These are phyloP conservation scores for Pseudonitzschia delicatissima DNA, from an alignment of 108 stramenopile species.

Conservation along the genomic window DNA sequence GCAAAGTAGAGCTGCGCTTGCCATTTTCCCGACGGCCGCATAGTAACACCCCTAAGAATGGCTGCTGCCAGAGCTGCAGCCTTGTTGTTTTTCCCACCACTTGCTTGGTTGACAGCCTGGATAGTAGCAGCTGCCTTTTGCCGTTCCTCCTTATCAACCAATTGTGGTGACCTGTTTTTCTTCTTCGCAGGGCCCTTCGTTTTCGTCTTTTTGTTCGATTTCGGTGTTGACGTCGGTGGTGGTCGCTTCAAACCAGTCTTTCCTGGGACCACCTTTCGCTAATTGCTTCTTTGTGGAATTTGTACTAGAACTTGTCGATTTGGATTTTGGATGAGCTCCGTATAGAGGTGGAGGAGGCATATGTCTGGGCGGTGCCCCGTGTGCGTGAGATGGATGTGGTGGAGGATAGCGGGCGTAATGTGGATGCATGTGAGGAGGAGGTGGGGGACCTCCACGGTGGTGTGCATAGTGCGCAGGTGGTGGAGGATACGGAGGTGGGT, in stretches of 20 bases:
- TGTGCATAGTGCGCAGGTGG: conserved; percentile 19
- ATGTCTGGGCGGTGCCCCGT: conserved; percentile 32
- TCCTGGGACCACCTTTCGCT: neutral
- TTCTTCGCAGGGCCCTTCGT: conserved; percentile 31
- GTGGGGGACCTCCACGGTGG: conserved; percentile 31
- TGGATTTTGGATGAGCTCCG: conserved; percentile 31
- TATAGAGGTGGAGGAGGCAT: conserved; percentile 58
- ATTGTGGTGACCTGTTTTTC: conserved; percentile 42
- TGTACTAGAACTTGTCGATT: conserved; percentile 3
- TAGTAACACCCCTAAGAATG: conserved; percentile 73
- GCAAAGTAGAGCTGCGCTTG: conserved; percentile 86
- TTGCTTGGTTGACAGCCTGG: conserved; percentile 51
- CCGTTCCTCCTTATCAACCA: conserved; percentile 41
- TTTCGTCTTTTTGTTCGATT: conserved; percentile 39
- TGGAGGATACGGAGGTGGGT: conserved; percentile 26
- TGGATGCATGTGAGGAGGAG: conserved; percentile 44
- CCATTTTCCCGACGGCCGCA: conserved; percentile 88
- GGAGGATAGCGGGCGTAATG: conserved; percentile 37
- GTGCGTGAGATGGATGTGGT: conserved; percentile 26
- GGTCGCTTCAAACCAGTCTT: conserved; percentile 20
- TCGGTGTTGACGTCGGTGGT: conserved; percentile 5
- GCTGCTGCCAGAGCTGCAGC: conserved; percentile 71
- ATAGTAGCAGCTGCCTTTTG: conserved; percentile 57
- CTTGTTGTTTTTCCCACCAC: conserved; percentile 66
- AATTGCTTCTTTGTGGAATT: conserved; percentile 12